Evolutionary conservation across 2,329 filamentous ascomycete genomes (phyloP), one percentile per base, ranked within the genome.

Genomic region (Neophaeococcomyces aloes): DNA sequence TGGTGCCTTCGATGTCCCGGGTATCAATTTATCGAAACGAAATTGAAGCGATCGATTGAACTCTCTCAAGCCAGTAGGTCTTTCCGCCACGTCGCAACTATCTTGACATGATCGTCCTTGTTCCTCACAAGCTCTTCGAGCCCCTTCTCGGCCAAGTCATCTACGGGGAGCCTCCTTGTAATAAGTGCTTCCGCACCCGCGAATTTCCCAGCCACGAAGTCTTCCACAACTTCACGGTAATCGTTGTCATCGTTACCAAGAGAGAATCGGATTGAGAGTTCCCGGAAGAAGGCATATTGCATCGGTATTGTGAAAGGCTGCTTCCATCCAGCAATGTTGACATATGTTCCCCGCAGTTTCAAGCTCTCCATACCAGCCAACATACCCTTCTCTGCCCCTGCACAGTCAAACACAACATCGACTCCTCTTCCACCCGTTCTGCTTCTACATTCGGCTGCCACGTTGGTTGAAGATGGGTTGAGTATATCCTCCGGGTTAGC

Each of bases 291-390:
- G 31, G 57, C 48, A 7, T 48, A 45, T 4, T 31, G 1, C 19
- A 56, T 51, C 1, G 61, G 61, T 6, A 61, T 46, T 10, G 52
- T 49, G 46, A 60, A 46, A 13, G 63, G 57, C 54, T 71, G 70
- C 56, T 72, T 70, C 70, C 70, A 74, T 25, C 74, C 68, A 6
- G 71, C 72, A 38, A 75, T 70, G 44, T 75, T 75, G 45, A 75
- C 65, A 19, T 73, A 62, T 2, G 69, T 72, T 3, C 71, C 71
- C 27, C 67, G 56, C 15, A 68, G 66, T 29, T 68, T 63, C 14
- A 70, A 59, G 1, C 69, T 65, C 33, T 66, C 61, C 14, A 74
- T 61, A 2, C 68, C 71, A 44, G 64, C 57, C 40, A 71, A 65
- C 8, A 75, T 58, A 7, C 64, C 69, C 2, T 62, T 54, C 49